phyloP scores from a whole-genome alignment of 2,329 filamentous ascomycete species.

The Zymoseptoria brevis region DNA sequence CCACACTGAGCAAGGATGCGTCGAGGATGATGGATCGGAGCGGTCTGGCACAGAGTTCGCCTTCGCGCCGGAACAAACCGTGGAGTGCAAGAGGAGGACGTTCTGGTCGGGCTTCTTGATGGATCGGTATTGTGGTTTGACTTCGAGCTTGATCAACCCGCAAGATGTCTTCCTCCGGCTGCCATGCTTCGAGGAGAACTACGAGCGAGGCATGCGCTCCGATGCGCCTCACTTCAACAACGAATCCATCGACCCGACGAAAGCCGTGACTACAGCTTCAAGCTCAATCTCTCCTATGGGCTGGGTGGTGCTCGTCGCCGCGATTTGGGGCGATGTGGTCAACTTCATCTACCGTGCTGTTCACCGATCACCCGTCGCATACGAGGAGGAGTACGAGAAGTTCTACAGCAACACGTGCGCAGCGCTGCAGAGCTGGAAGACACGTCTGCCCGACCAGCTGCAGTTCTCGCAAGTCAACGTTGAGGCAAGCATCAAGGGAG shows the following conservation, averaged over 20 bases:
- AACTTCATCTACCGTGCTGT: constrained; percentile 50
- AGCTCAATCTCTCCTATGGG: constrained; percentile 46
- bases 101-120: constrained; percentile 66
- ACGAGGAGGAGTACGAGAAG: constrained; percentile 40
- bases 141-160: constrained; percentile 48
- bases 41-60: constrained; percentile 18
- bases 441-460: constrained; percentile 48
- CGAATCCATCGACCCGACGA: constrained; percentile 35
- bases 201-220: constrained; percentile 52
- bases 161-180: constrained; percentile 61
- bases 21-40: constrained; percentile 10
- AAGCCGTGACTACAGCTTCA: constrained; percentile 29
- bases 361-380: constrained; percentile 37
- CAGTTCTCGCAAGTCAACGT: constrained; percentile 51
- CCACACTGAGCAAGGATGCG: constrained; percentile 51
- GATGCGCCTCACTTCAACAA: constrained; percentile 55
- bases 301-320: constrained; percentile 54
- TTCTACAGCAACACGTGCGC: constrained; percentile 47
- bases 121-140: constrained; percentile 53
- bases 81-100: constrained; percentile 61
- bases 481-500: constrained; percentile 45
- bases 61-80: constrained; percentile 35
- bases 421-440: constrained; percentile 52
- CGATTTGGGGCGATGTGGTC: constrained; percentile 59
- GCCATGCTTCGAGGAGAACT: constrained; percentile 53